A percentile compares a stretch with the other conserved stretches of the same genome.
Conservation (phyloP, 306 rosid species). For the Vicia faba region DNA sequence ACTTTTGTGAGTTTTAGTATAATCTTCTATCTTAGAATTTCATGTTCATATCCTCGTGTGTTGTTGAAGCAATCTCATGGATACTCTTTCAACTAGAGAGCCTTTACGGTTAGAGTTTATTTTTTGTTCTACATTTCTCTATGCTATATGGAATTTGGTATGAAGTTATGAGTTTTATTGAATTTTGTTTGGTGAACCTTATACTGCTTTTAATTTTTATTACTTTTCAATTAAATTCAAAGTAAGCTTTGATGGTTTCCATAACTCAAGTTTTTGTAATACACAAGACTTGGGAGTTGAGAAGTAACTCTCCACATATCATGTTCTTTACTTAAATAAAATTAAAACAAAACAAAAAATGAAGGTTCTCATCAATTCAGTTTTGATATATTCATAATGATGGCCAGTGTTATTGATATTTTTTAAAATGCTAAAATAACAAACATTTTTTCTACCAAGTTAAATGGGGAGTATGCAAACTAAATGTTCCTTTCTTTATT, state of each 20-base stretch:
- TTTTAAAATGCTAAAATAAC: slow-evolving; percentile 19
- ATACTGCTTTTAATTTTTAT: no score
- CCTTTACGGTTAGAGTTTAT: no score
- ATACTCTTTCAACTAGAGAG: no score
- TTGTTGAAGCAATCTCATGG: no score
- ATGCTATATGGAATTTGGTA: no score
- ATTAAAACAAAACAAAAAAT: neutral
- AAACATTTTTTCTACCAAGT: neutral
- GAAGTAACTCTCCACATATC: slow-evolving; percentile 27
- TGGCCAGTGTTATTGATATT: neutral
- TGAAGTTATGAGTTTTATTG: no score
- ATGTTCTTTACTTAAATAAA: neutral
- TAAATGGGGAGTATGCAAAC: neutral
- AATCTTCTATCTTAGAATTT: no score
- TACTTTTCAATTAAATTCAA: no score
- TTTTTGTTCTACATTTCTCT: no score
- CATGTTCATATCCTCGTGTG: no score
- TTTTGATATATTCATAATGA: slow-evolving; percentile 21
- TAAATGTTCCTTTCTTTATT: slow-evolving; percentile 18
- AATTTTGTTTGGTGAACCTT: no score
- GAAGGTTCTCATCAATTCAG: neutral
- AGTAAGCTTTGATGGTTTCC: neutral
- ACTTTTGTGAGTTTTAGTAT: no score
- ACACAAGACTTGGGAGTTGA: slow-evolving; percentile 12
- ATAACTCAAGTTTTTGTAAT: slow-evolving; percentile 11